Evolutionary conservation across 106 monocot genomes (phyloP).

Genomic region (Agapanthus africanus): DNA sequence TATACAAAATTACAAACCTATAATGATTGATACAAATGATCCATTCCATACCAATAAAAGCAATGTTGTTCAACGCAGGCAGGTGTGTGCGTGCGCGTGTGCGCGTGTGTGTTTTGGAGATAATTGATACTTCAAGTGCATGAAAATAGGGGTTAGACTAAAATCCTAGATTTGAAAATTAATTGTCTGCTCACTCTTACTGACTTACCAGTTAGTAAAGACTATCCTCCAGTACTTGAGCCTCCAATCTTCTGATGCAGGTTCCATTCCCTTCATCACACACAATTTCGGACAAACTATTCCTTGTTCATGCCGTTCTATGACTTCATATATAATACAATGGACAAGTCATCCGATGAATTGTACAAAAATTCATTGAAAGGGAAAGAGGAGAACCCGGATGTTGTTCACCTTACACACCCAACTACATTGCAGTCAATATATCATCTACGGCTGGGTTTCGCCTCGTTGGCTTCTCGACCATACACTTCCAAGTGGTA

Average conservation of each 20-base stretch:
- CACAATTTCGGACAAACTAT: slow-evolving; percentile 74
- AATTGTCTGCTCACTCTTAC: no score
- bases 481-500: slow-evolving; percentile 52
- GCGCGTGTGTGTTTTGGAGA: no score
- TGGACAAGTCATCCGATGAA: slow-evolving; percentile 42
- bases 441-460: slow-evolving; percentile 50
- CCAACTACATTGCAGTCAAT: slow-evolving; percentile 53
- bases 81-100: no score
- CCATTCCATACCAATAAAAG: no score
- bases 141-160: no score
- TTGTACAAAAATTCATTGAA: slow-evolving; percentile 32
- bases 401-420: slow-evolving; percentile 69
- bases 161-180: no score
- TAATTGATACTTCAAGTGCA: no score
- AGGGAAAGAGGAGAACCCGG: slow-evolving; percentile 39
- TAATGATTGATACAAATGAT: no score
- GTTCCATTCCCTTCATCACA: slow-evolving; percentile 86
- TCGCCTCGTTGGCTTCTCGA: slow-evolving; percentile 55
- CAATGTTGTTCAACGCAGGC: no score
- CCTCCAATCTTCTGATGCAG: slow-evolving; percentile 17
- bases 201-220: no score
- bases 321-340: slow-evolving; percentile 63
- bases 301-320: slow-evolving; percentile 87
- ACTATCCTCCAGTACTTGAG: background rate
- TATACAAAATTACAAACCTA: no score